phyloP scores from a whole-genome alignment of 306 rosid species.

The Lathyrus tuberosus region DNA sequence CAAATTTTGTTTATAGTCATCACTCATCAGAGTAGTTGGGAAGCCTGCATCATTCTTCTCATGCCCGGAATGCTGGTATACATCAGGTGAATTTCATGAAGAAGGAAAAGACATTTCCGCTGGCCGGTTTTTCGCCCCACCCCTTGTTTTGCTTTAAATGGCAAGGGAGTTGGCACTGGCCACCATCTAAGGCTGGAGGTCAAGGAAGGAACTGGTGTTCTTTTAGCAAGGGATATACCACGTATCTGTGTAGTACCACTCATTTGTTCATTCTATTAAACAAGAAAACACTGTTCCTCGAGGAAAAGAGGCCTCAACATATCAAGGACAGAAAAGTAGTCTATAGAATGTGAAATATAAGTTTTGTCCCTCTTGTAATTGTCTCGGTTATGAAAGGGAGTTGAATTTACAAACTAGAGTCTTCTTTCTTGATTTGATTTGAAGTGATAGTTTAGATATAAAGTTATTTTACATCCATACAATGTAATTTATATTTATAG shows the following conservation, averaged over 20 bases:
- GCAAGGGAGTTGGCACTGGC: slow-evolving; percentile 40
- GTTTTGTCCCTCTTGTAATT: slow-evolving; percentile 36
- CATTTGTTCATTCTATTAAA: slow-evolving; percentile 72
- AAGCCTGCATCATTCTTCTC: slow-evolving; percentile 45
- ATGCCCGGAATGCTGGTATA: slow-evolving; percentile 33
- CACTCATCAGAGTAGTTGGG: slow-evolving; percentile 53
- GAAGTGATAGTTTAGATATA: neutral
- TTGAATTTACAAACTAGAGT: slow-evolving; percentile 2
- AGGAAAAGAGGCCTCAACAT: slow-evolving; percentile 42
- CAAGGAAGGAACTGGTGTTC: slow-evolving; percentile 37
- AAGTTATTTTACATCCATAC: neutral
- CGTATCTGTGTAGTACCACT: slow-evolving; percentile 52
- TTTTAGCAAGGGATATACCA: slow-evolving; percentile 35
- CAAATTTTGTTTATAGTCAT: slow-evolving; percentile 69
- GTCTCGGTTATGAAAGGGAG: slow-evolving; percentile 20
- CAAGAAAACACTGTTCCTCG: slow-evolving; percentile 36
- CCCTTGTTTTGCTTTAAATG: slow-evolving; percentile 40
- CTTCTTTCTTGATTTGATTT: neutral
- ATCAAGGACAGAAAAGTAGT: slow-evolving; percentile 44
- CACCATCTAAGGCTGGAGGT: slow-evolving; percentile 43
- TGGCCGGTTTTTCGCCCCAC: neutral
- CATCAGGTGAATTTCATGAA: slow-evolving; percentile 45
- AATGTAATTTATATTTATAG: too few relatives aligned
- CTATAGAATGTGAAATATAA: slow-evolving; percentile 45
- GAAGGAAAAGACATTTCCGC: slow-evolving; percentile 21